phyloP scores from a whole-genome alignment of 2,329 filamentous ascomycete species.

The Grosmannia serpens region DNA sequence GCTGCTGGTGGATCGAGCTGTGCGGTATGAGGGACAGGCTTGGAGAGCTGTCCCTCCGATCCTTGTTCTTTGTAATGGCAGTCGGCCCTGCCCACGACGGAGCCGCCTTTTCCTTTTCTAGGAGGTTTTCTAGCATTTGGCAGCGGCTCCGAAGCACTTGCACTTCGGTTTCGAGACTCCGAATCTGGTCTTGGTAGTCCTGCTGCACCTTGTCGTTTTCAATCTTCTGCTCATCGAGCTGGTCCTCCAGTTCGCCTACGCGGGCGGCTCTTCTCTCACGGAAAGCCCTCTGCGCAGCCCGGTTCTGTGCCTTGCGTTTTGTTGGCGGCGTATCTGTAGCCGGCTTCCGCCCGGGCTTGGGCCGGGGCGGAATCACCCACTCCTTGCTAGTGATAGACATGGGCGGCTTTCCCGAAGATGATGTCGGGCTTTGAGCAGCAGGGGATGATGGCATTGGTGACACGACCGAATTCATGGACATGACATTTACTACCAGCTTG shows the following conservation, averaged over 20 bases:
- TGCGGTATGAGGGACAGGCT: background rate
- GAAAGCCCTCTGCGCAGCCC: conserved; percentile 83
- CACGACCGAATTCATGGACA: conserved; percentile 36
- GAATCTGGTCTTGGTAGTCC: conserved; percentile 45
- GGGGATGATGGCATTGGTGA: conserved; percentile 29
- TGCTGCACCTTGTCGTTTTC: conserved; percentile 44
- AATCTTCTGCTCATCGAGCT: conserved; percentile 49
- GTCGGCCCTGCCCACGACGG: background rate
- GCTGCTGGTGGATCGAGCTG: conserved; percentile 4
- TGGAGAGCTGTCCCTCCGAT: conserved; percentile 4
- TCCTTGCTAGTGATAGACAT: conserved; percentile 64
- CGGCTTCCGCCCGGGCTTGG: conserved; percentile 87
- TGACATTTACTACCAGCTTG: conserved; percentile 24
- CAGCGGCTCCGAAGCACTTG: conserved; percentile 54
- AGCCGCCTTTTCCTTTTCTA: conserved; percentile 39
- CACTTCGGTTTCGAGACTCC: conserved; percentile 51
- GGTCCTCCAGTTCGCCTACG: conserved; percentile 63
- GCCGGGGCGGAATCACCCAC: conserved; percentile 75
- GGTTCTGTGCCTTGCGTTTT: conserved; percentile 89
- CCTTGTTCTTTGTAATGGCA: conserved; percentile 5
- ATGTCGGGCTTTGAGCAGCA: conserved; percentile 13
- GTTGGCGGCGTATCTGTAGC: conserved; percentile 86
- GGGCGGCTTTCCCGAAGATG: conserved; percentile 23
- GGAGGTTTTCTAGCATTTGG: conserved; percentile 49
- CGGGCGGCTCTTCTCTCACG: conserved; percentile 76